A percentile compares a stretch with the other conserved stretches of the same genome.
Conservation (phyloP, 768 basidiomycete genomes). For the Naganishia randhawae region DNA sequence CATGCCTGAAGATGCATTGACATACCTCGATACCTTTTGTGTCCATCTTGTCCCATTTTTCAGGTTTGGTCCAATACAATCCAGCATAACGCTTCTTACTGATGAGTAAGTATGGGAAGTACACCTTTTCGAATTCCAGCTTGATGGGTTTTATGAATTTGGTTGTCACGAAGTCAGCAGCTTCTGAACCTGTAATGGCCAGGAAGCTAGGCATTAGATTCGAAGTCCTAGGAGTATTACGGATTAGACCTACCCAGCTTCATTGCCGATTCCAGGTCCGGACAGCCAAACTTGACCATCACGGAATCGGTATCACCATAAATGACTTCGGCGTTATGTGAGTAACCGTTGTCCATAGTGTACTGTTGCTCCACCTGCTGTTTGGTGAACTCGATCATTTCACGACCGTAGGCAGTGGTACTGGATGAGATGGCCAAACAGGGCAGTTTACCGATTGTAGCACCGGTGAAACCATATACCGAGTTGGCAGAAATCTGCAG, state of each 20-base stretch:
- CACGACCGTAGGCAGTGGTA: slow-evolving; percentile 90
- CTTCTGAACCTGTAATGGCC: slow-evolving; percentile 68
- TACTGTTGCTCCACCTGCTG: slow-evolving; percentile 86
- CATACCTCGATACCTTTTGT: slow-evolving; percentile 96
- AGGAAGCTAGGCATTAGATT: background rate
- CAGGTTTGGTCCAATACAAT: slow-evolving; percentile 90
- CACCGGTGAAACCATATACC: slow-evolving; percentile 97
- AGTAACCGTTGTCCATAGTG: slow-evolving; percentile 74
- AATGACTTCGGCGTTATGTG: slow-evolving; percentile 86
- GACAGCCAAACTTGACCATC: slow-evolving; percentile 94
- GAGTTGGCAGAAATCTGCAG: slow-evolving; percentile 95
- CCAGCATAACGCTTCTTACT: slow-evolving; percentile 99
- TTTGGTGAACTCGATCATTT: slow-evolving; percentile 98
- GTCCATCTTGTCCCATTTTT: slow-evolving; percentile 99
- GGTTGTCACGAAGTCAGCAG: slow-evolving; percentile 80
- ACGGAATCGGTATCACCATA: slow-evolving; percentile 99
- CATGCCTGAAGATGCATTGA: background rate
- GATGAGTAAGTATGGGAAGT: slow-evolving; percentile 95
- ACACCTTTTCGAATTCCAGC: slow-evolving; percentile 98
- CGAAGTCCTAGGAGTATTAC: slow-evolving; percentile 2
- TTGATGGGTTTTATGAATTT: slow-evolving; percentile 96
- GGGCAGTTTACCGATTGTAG: slow-evolving; percentile 92
- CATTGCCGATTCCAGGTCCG: slow-evolving; percentile 83
- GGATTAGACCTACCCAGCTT: slow-evolving; percentile 63
- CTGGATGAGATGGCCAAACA: slow-evolving; percentile 95